phyloP scores from a whole-genome alignment of 2,329 filamentous ascomycete genomes.

The Verticillium isaacii region DNA sequence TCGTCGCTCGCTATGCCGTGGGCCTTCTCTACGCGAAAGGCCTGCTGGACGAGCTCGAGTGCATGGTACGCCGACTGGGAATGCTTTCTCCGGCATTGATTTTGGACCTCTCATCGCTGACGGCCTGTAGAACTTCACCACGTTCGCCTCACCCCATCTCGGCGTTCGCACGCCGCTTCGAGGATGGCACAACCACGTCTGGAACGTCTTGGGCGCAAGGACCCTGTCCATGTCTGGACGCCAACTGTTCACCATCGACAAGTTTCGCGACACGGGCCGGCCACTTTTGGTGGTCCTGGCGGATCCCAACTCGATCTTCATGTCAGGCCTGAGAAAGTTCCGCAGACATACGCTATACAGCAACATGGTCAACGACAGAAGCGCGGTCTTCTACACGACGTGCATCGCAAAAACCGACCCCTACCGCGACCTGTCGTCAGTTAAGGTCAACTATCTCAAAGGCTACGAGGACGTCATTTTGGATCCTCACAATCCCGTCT shows the following conservation, averaged over 20 bases:
- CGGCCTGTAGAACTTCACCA: constrained; percentile 71
- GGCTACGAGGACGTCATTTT: constrained; percentile 74
- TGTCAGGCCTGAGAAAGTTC: constrained; percentile 72
- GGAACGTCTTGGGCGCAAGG: constrained; percentile 78
- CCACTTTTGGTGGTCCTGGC: constrained; percentile 78
- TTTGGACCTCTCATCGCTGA: constrained; percentile 4
- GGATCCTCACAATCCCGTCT: constrained; percentile 59
- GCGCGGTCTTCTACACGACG: constrained; percentile 79
- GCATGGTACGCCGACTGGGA: constrained; percentile 49
- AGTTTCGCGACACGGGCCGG: constrained; percentile 76
- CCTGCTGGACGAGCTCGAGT: constrained; percentile 72
- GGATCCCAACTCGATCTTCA: constrained; percentile 81
- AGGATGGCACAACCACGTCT: constrained; percentile 63
- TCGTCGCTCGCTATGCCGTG: constrained; percentile 81
- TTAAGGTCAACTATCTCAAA: constrained; percentile 68
- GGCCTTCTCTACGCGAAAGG: constrained; percentile 80
- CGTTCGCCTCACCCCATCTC: constrained; percentile 81
- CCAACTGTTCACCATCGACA: constrained; percentile 83
- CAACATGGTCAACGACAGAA: constrained; percentile 83
- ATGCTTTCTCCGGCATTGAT: constrained; percentile 8
- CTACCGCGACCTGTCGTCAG: constrained; percentile 60
- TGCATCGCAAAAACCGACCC: constrained; percentile 74
- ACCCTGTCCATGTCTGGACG: constrained; percentile 78
- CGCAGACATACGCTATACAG: constrained; percentile 73
- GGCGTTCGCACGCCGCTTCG: constrained; percentile 68